phyloP scores from a whole-genome alignment of 1,139 yeast genomes.

The Nakaseomyces kungkrabaensis region DNA sequence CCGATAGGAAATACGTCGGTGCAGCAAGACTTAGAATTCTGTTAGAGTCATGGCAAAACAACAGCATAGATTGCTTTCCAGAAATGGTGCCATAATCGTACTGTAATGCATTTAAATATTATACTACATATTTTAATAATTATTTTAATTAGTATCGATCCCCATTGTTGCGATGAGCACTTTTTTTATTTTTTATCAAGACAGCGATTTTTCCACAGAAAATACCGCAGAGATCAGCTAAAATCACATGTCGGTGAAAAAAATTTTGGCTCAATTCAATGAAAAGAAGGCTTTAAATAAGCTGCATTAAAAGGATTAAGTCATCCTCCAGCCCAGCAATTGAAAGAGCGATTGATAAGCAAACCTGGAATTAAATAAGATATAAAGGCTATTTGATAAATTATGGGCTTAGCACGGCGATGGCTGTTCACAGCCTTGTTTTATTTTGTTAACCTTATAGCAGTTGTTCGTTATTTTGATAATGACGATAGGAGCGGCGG shows the following conservation, averaged over 20 bases:
- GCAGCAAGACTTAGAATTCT: constrained; percentile 66
- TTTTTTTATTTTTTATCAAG: no score
- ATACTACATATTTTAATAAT: no score
- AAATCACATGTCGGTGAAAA: background rate
- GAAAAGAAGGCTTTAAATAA: no score
- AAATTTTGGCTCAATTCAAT: no score
- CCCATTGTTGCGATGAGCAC: no score
- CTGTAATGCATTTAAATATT: no score
- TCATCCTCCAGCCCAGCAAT: no score
- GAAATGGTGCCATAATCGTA: constrained; percentile 37
- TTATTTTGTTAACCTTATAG: constrained; percentile 7
- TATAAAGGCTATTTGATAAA: background rate
- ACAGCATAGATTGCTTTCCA: constrained; percentile 40
- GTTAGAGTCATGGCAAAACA: constrained; percentile 66
- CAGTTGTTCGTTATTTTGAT: constrained; percentile 4
- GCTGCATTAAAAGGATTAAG: no score
- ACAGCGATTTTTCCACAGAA: background rate
- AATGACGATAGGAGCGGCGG: constrained; percentile 6
- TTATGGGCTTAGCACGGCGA: constrained; percentile 7
- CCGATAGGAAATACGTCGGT: constrained; percentile 51
- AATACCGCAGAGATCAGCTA: background rate
- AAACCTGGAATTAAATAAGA: no score
- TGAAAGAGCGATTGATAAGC: no score
- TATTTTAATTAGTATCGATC: no score
- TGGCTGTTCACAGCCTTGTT: constrained; percentile 7